A percentile compares a stretch with the other conserved stretches of the same genome.
phyloP scores from a whole-genome alignment of 257 asterid species.

The Primulina eburnea region DNA sequence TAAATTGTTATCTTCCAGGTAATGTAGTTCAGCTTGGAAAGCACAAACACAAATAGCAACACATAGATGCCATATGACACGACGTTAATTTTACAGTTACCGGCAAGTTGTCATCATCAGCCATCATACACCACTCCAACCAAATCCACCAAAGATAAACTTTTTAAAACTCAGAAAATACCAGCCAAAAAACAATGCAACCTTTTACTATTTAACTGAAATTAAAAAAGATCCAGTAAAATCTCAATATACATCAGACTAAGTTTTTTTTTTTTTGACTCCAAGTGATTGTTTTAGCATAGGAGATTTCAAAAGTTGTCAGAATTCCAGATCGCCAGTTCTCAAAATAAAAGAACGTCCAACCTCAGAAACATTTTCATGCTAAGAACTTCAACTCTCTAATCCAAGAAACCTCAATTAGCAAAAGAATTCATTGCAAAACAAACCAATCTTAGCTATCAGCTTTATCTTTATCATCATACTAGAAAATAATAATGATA shows the following conservation, averaged over 20 bases:
- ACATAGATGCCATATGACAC: neutral
- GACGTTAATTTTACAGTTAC: no score
- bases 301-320: neutral
- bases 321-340: neutral
- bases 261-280: neutral
- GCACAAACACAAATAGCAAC: neutral
- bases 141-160: neutral
- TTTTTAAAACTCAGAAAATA: slow-evolving; percentile 1
- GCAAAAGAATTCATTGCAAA: neutral
- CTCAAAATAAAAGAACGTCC: neutral
- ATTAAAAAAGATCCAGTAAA: slow-evolving; percentile 12
- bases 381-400: neutral
- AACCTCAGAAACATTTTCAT: neutral
- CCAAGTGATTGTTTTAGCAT: neutral
- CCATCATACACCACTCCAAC: no score
- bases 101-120: no score
- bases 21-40: neutral
- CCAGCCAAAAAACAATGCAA: neutral
- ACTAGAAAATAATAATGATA: neutral
- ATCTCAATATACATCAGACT: slow-evolving; percentile 1
- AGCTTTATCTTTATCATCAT: neutral
- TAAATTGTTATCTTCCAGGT: neutral
- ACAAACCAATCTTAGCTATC: neutral
- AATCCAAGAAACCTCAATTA: neutral
- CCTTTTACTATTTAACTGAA: neutral